Percentiles rank a stretch among this genome's conserved stretches.
phyloP scores from a whole-genome alignment of 306 rosid genomes.

The Acacia confusa region DNA sequence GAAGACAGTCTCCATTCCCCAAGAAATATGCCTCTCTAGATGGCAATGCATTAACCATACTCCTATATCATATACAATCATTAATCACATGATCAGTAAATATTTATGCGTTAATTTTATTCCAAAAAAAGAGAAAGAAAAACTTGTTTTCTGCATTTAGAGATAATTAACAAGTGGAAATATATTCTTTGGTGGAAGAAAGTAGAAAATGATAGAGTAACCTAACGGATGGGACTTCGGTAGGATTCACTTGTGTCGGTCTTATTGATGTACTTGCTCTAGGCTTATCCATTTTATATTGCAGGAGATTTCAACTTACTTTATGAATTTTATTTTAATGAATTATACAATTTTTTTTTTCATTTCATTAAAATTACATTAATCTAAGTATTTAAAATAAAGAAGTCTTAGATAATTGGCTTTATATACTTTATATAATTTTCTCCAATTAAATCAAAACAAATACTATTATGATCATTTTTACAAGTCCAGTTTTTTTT shows the following conservation, averaged over 20 bases:
- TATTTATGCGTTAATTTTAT: background rate
- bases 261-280: background rate
- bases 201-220: background rate
- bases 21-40: conserved; percentile 53
- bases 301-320: background rate
- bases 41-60: conserved; percentile 76
- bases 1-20: conserved; percentile 70
- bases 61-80: conserved; percentile 31
- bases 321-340: background rate
- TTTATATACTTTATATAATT: too few species aligned
- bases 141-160: background rate
- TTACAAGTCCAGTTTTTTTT: too few species aligned
- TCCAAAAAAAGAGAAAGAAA: too few species aligned
- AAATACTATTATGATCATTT: too few species aligned
- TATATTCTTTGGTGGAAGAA: background rate
- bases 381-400: background rate
- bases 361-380: background rate
- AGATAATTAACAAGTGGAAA: background rate
- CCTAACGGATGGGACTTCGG: background rate
- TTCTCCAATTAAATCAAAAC: too few species aligned
- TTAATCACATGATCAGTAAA: background rate
- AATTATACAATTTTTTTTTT: background rate
- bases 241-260: background rate
- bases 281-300: background rate
- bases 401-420: too few species aligned